A percentile compares a stretch with the other conserved stretches of the same genome.
phyloP scores from a whole-genome alignment of 768 basidiomycete species.

The Tulasnella sp. region DNA sequence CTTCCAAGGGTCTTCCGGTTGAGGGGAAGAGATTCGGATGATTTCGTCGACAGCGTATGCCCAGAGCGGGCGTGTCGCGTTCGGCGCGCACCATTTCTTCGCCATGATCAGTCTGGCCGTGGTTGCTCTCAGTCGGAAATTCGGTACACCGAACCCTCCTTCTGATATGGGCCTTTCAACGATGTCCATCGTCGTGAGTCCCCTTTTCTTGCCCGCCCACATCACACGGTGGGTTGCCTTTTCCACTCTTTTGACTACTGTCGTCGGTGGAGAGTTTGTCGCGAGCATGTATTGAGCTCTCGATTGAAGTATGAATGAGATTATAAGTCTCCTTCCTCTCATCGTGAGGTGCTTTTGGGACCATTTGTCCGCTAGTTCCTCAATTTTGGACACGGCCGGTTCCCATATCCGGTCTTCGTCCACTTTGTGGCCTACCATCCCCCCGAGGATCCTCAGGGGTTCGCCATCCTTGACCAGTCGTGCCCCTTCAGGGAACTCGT shows the following conservation, averaged over 20 bases:
- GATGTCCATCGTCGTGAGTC: background rate
- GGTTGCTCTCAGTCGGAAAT: background rate
- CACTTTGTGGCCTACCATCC: conserved; percentile 29
- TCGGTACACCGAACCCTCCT: background rate
- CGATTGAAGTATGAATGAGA: background rate
- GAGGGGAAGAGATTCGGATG: background rate
- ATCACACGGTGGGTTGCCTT: background rate
- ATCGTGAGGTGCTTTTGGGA: background rate
- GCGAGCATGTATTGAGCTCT: conserved; percentile 1
- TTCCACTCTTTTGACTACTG: background rate
- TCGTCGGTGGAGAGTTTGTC: background rate
- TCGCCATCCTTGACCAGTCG: conserved; percentile 23
- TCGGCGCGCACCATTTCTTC: background rate
- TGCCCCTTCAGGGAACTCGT: no score
- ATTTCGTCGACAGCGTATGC: background rate
- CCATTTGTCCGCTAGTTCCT: conserved; percentile 6
- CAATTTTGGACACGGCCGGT: conserved; percentile 24
- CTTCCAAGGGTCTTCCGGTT: background rate
- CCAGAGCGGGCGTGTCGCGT: background rate
- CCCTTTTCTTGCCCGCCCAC: background rate
- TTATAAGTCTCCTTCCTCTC: conserved; percentile 1
- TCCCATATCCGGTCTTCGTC: conserved; percentile 22
- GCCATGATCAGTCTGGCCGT: background rate
- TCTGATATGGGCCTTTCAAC: background rate
- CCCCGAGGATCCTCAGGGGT: conserved; percentile 29